phyloP scores from a whole-genome alignment of 2,329 filamentous ascomycete species.

The Fusarium euwallaceae region DNA sequence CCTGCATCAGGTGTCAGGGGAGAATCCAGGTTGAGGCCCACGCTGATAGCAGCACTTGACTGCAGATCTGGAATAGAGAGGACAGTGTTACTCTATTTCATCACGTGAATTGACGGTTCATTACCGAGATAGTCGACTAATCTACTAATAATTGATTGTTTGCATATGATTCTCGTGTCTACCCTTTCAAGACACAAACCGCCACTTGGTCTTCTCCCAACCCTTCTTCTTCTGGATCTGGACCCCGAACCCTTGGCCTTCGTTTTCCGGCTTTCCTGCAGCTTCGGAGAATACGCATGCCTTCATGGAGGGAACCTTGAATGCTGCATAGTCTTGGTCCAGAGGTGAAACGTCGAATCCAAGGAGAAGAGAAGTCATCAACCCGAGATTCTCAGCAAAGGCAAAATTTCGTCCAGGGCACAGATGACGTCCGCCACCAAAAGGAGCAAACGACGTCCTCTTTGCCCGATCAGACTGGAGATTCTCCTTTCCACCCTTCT shows the following conservation, averaged over 20 bases:
- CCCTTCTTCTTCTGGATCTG: constrained; percentile 24
- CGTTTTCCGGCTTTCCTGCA: constrained; percentile 10
- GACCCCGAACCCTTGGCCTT: constrained; percentile 20
- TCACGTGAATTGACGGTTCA: neutral
- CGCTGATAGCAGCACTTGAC: neutral
- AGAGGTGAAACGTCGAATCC: constrained; percentile 21
- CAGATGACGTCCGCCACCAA: constrained; percentile 27
- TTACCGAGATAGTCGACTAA: neutral
- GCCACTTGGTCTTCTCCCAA: constrained; percentile 24
- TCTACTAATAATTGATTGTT: neutral
- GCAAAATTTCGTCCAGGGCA: constrained; percentile 34
- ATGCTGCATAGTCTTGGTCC: neutral
- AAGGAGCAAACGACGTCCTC: constrained; percentile 18
- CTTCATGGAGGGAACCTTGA: neutral
- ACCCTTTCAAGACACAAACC: constrained; percentile 11
- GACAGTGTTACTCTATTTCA: neutral
- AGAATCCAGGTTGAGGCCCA: neutral
- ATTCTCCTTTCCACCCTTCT: constrained; percentile 18
- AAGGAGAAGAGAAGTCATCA: constrained; percentile 25
- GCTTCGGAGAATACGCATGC: constrained; percentile 15
- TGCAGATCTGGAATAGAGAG: neutral
- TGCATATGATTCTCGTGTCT: neutral
- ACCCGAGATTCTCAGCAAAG: constrained; percentile 31
- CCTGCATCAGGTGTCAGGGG: neutral
- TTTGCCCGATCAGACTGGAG: constrained; percentile 13